Evolutionary conservation across 345 rosid genomes (phyloP), one percentile per base, ranked within the genome.

Genomic region (Barbarea vulgaris): DNA sequence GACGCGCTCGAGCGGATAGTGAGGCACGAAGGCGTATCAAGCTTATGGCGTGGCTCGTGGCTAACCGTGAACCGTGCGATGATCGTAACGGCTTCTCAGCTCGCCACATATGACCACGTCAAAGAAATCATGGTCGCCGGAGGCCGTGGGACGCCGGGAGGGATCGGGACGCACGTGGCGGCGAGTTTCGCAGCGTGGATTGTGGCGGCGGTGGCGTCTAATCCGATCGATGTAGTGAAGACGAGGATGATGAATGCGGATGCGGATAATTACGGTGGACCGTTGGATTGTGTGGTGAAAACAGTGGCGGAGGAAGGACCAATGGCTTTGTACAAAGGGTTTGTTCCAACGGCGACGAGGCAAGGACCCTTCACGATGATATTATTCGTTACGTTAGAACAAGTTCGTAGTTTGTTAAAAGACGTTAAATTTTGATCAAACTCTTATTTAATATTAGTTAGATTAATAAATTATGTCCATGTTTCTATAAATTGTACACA

Each of bases 341-440:
- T 93, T 57, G 85, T 93, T 46, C 95, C 98, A 13, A 93, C 98
- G 5, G 85, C 89, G 44, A 90, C 96, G 0, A 88, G 96, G 77
- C 98, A 90, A 78, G 98, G 96, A 0, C 98, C 98, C 1, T 93
- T 90, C 41, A 93, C 98, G 3, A 91, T 93, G 68, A 83, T 93
- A 51, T 79, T 93, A 64, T 93, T 93, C 69, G 86, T 93, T 37
- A 93, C 98, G 15, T 88, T 93, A n/a, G 96, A 93, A 76, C 96
- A 90, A 76, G 81, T 90, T 17, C 83, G 95, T 78, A 82, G 82
- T 64, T 42, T 90, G 72, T 86, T 90, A 55, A 77, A 77, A 56
- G 83, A 74, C 24, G 69, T 78, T 59, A 65, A 65, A 0, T 66
- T 76, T 65, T 75, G 69, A 76, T 69, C 57, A 31, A 6, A 8